Base-by-base conservation (phyloP, 139 green algal genomes). In the Volvox reticuliferus region DNA sequence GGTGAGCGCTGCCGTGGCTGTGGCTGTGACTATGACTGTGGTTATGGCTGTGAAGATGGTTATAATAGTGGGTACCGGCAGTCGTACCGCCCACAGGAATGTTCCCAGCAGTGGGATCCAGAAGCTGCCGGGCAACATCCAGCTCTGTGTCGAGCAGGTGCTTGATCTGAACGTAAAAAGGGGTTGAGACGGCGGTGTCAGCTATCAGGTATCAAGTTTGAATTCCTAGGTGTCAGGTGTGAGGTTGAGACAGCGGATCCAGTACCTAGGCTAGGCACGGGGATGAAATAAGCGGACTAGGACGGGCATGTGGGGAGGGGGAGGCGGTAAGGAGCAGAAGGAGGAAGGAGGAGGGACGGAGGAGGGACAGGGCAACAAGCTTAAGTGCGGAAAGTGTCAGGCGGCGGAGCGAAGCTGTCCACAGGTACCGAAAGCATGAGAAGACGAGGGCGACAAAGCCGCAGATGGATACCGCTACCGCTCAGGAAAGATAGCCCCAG, bases 91-190 rank as follows among this genome's bases (percentile, higher is more conserved):
- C 71, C 21, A 30, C 21, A 20, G n/a, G 32, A 30, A 44, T 22
- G 36, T 2, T 67, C 65, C 22, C 20, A 19, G 62, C 37, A 63
- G 22, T 1, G 67, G 83, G 35, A 36, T 68, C 65, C 12, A 91
- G 90, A 85, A 91, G 84, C 61, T 26, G 28, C 5, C 50, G 73
- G 9, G 69, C 80, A 35, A 30, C 50, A 3, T 62, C 1, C 9
- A 61, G 22, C 0, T 82, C 36, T 44, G 50, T 50, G 19, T 36
- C 13, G 76, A 94, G 78, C 71, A 94, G 88, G 87, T 94, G 87
- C n/a, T 2, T 1, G 16, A 94, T 71, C 91, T 90, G 91, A 71
- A 67, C 33, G 73, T 71, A 33, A 30, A 0, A 68, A 19, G 68
- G 19, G 55, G n/a, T 55, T 0, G 79, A 21, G 26, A 6, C 26